These are phyloP conservation scores for Clavariopsis aquatica DNA, from an alignment of 495 filamentous ascomycete species.

Conservation along the genomic window DNA sequence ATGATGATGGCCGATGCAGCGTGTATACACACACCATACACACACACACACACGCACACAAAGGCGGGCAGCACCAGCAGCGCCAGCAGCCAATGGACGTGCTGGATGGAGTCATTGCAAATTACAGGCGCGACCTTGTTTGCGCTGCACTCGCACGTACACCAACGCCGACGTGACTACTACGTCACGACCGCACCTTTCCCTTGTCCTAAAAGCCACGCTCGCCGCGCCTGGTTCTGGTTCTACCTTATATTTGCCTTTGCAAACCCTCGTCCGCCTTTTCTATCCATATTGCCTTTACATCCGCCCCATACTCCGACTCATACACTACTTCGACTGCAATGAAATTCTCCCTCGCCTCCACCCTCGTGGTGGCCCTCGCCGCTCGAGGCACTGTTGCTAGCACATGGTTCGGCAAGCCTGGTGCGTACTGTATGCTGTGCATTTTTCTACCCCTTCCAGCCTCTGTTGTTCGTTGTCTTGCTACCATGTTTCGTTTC, in stretches of 20 bases:
- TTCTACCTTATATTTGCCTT: neutral
- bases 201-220: constrained; percentile 9
- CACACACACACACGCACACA: too few species aligned
- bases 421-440: constrained; percentile 56
- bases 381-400: constrained; percentile 68
- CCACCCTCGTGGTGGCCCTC: constrained; percentile 68
- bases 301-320: neutral
- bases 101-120: too few species aligned
- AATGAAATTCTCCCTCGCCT: constrained; percentile 74
- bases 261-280: constrained; percentile 4
- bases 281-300: constrained; percentile 17
- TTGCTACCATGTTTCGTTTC: too few species aligned
- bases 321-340: neutral
- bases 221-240: constrained; percentile 7
- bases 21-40: neutral
- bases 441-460: constrained; percentile 5
- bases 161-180: constrained; percentile 16
- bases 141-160: too few species aligned
- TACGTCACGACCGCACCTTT: constrained; percentile 24
- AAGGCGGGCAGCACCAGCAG: too few species aligned
- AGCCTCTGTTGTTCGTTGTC: neutral
- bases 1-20: neutral
- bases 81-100: too few species aligned
- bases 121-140: constrained; percentile 27
- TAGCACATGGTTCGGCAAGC: constrained; percentile 78